Evolutionary conservation across 2,329 filamentous ascomycete species (phyloP).

Genomic region (Calonectria pseudoturangicola): DNA sequence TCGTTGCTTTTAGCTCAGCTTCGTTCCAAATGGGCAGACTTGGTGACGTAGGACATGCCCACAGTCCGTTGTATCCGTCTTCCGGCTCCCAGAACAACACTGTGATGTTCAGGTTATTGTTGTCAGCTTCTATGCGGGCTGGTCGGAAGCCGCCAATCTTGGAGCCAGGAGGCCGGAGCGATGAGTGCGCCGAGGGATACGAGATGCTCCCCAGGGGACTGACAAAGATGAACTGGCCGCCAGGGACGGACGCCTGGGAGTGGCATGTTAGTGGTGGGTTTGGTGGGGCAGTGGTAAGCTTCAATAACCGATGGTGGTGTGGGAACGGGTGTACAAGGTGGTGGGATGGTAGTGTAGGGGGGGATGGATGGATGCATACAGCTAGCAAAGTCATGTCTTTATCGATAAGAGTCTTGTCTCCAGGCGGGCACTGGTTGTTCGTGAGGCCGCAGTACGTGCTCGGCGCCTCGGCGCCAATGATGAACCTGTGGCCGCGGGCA

Average conservation of each 20-base stretch:
- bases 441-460: constrained; percentile 54
- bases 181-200: constrained; percentile 75
- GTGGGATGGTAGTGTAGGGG: neutral
- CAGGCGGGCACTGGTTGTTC: constrained; percentile 51
- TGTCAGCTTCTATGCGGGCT: constrained; percentile 51
- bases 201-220: constrained; percentile 70
- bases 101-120: constrained; percentile 48
- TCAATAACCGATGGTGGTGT: neutral
- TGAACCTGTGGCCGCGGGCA: constrained; percentile 52
- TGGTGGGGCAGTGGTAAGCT: neutral
- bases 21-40: constrained; percentile 40
- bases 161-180: constrained; percentile 69
- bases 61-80: constrained; percentile 50
- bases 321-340: neutral
- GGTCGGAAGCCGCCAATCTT: constrained; percentile 68
- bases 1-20: constrained; percentile 54
- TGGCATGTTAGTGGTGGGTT: constrained; percentile 4
- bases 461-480: constrained; percentile 53
- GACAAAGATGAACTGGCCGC: constrained; percentile 78
- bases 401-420: constrained; percentile 54
- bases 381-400: constrained; percentile 55
- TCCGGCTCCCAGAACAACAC: constrained; percentile 53
- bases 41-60: constrained; percentile 52
- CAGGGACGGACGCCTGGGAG: constrained; percentile 72
- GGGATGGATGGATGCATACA: constrained; percentile 43